phyloP scores from a whole-genome alignment of 177 flowering plant species.

The Telopea speciosissima region DNA sequence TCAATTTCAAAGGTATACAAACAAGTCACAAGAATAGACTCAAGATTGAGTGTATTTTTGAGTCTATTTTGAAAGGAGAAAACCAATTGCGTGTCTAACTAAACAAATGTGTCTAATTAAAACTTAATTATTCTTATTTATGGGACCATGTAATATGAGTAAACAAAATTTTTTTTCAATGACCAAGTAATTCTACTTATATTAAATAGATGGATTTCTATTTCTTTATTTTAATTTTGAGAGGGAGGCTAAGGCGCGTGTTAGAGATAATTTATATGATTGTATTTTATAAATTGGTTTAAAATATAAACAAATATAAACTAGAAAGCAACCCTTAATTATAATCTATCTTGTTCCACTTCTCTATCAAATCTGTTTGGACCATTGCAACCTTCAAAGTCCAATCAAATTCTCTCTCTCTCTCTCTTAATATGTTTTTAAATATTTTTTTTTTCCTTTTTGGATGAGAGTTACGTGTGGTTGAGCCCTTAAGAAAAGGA shows the following conservation, averaged over 20 bases:
- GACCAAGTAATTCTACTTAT: neutral
- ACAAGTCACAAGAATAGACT: conserved; percentile 21
- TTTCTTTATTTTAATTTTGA: too few species aligned
- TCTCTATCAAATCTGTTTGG: neutral
- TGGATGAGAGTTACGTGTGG: too few species aligned
- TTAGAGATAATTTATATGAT: too few species aligned
- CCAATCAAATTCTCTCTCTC: neutral
- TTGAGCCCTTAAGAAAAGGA: neutral
- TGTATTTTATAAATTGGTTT: too few species aligned
- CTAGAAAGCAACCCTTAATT: neutral
- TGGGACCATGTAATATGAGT: neutral
- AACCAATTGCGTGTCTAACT: neutral
- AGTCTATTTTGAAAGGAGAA: neutral
- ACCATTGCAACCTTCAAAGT: neutral
- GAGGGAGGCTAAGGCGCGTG: too few species aligned
- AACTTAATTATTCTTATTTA: too few species aligned
- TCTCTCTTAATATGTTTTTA: too few species aligned
- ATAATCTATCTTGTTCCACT: neutral
- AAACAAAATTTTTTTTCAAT: neutral
- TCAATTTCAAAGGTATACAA: conserved; percentile 31
- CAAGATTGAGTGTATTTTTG: conserved; percentile 1
- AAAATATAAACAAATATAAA: too few species aligned
- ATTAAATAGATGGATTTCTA: neutral
- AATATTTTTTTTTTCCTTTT: too few species aligned
- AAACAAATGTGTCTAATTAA: neutral